phyloP scores from a whole-genome alignment of 768 basidiomycete species.

The Suillus occidentalis region DNA sequence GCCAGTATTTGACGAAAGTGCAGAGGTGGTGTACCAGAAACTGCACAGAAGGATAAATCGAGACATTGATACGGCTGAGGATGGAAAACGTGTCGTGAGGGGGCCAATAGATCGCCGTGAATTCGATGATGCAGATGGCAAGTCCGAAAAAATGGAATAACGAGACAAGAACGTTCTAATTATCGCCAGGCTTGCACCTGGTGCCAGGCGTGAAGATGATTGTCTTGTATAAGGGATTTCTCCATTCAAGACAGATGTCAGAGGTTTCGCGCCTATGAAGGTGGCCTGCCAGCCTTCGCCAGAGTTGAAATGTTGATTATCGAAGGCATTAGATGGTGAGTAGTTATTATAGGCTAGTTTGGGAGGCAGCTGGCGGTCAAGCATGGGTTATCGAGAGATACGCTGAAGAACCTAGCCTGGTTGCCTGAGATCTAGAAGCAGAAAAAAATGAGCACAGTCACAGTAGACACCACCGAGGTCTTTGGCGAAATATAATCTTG shows the following conservation, averaged over 20 bases:
- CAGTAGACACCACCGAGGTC: not conserved
- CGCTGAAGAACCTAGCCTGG: not conserved
- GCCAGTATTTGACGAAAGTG: constrained; percentile 93
- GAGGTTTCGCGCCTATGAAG: constrained; percentile 15
- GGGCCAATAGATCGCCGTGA: constrained; percentile 24
- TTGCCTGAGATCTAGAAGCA: not conserved
- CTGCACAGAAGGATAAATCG: constrained; percentile 79
- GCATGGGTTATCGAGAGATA: constrained; percentile 10
- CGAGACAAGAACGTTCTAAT: constrained; percentile 21
- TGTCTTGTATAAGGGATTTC: constrained; percentile 8
- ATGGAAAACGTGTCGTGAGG: constrained; percentile 15
- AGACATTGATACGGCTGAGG: constrained; percentile 30
- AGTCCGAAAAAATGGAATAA: constrained; percentile 14
- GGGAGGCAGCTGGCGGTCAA: constrained; percentile 10
- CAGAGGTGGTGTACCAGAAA: constrained; percentile 93
- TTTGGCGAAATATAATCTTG: not conserved
- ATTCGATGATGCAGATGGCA: constrained; percentile 22
- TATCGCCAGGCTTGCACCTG: constrained; percentile 14
- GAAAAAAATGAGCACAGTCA: not conserved
- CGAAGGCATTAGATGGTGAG: constrained; percentile 18
- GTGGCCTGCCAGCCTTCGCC: constrained; percentile 27
- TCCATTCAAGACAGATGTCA: constrained; percentile 7
- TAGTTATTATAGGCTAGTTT: constrained; percentile 15
- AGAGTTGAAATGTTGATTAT: constrained; percentile 15
- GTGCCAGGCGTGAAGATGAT: constrained; percentile 10